These are phyloP conservation scores for Alternaria sp. DNA, from an alignment of 2,329 filamentous ascomycete species.

Conservation along the genomic window DNA sequence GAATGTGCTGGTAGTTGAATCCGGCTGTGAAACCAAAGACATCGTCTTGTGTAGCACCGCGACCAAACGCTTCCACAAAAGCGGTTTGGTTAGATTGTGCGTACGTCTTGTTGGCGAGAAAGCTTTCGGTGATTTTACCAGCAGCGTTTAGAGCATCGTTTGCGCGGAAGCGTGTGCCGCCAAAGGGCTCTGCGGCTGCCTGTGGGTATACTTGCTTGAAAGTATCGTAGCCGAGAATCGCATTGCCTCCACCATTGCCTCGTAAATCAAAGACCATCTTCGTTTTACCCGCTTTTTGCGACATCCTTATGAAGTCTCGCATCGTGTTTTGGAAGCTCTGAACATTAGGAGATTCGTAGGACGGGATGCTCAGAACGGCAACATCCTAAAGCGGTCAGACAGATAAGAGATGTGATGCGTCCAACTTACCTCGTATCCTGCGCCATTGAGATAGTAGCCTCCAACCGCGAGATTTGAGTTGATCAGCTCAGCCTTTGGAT, in stretches of 20 bases:
- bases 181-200: slow-evolving; percentile 52
- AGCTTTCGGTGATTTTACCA: slow-evolving; percentile 44
- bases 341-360: slow-evolving; percentile 47
- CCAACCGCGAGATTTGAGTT: slow-evolving; percentile 50
- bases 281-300: slow-evolving; percentile 60
- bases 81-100: slow-evolving; percentile 41
- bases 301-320: slow-evolving; percentile 58
- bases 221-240: slow-evolving; percentile 52
- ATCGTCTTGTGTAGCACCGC: slow-evolving; percentile 28
- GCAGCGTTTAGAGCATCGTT: slow-evolving; percentile 51
- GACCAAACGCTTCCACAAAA: slow-evolving; percentile 38
- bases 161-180: slow-evolving; percentile 58
- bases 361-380: slow-evolving; percentile 57
- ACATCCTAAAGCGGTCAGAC: slow-evolving; percentile 53
- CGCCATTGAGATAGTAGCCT: slow-evolving; percentile 57
- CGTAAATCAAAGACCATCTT: slow-evolving; percentile 72
- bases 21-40: slow-evolving; percentile 36
- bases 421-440: slow-evolving; percentile 49
- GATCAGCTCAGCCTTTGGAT: slow-evolving; percentile 51
- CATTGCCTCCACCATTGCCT: slow-evolving; percentile 66
- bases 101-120: slow-evolving; percentile 41
- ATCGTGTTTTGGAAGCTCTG: slow-evolving; percentile 53
- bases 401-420: slow-evolving; percentile 33
- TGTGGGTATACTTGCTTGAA: slow-evolving; percentile 66
- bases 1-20: slow-evolving; percentile 47